Percentiles rank a stretch among this genome's conserved stretches.
phyloP scores from a whole-genome alignment of 768 basidiomycete genomes.

The Tylopilus subfusipes region DNA sequence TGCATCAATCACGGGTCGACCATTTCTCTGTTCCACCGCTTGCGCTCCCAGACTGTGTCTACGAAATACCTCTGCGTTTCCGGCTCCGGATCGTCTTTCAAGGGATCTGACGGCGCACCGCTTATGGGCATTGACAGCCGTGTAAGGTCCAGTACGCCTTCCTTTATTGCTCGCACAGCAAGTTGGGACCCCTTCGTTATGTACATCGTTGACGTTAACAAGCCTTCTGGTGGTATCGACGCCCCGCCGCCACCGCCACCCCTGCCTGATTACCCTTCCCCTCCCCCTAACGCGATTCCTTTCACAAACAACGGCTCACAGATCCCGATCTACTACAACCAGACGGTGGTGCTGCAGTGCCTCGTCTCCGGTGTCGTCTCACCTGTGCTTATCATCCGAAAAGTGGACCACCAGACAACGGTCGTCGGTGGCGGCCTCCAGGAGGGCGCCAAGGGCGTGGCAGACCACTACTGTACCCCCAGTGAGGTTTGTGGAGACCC shows the following conservation, averaged over 20 bases:
- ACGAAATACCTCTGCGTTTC: slow-evolving; percentile 95
- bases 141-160: slow-evolving; percentile 68
- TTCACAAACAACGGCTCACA: slow-evolving; percentile 81
- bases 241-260: slow-evolving; percentile 77
- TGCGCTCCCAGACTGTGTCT: slow-evolving; percentile 92
- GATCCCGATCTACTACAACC: slow-evolving; percentile 94
- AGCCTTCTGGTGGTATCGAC: slow-evolving; percentile 73
- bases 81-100: slow-evolving; percentile 89
- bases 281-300: slow-evolving; percentile 86
- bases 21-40: slow-evolving; percentile 92
- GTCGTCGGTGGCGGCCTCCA: slow-evolving; percentile 89
- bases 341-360: slow-evolving; percentile 93
- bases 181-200: slow-evolving; percentile 96
- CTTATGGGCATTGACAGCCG: slow-evolving; percentile 78
- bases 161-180: slow-evolving; percentile 85
- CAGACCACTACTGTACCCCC: slow-evolving; percentile 75
- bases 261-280: slow-evolving; percentile 86
- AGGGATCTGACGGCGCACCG: slow-evolving; percentile 87
- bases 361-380: slow-evolving; percentile 91
- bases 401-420: slow-evolving; percentile 86
- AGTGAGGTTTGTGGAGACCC: slow-evolving; percentile 92
- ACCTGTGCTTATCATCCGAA: slow-evolving; percentile 90
- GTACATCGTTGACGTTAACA: slow-evolving; percentile 94
- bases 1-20: slow-evolving; percentile 96
- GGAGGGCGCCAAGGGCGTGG: slow-evolving; percentile 81